A percentile compares a stretch with the other conserved stretches of the same genome.
phyloP scores from a whole-genome alignment of 257 asterid genomes.

The Solanum appendiculatum region DNA sequence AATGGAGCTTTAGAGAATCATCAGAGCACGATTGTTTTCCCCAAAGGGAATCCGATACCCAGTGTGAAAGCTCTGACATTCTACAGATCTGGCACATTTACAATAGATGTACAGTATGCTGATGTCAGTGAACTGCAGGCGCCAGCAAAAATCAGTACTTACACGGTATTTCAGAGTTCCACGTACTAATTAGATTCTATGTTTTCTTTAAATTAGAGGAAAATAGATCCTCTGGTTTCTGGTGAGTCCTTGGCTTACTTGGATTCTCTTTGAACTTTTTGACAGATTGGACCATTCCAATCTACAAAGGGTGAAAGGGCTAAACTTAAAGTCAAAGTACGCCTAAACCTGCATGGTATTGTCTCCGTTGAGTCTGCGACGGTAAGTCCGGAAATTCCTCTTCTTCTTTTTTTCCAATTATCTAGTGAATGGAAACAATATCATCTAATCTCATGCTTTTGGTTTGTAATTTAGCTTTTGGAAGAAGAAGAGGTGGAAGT shows the following conservation, averaged over 20 bases:
- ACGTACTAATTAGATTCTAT: neutral
- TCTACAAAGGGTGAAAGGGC: constrained; percentile 52
- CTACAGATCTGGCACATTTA: constrained; percentile 62
- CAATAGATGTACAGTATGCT: constrained; percentile 63
- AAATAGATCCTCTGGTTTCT: neutral
- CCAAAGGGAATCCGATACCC: constrained; percentile 84
- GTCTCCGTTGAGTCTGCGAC: constrained; percentile 71
- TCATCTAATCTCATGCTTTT: neutral
- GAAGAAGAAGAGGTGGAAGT: constrained; percentile 87
- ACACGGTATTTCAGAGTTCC: constrained; percentile 43
- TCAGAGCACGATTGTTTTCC: constrained; percentile 72
- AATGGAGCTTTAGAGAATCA: constrained; percentile 49
- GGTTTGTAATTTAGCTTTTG: constrained; percentile 41
- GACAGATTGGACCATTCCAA: constrained; percentile 84
- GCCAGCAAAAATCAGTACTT: constrained; percentile 74
- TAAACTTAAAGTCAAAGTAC: constrained; percentile 70
- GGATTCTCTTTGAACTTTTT: neutral
- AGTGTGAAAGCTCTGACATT: constrained; percentile 89
- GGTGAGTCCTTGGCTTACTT: neutral
- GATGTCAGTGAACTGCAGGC: constrained; percentile 69
- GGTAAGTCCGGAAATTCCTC: constrained; percentile 26
- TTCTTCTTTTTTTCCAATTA: neutral
- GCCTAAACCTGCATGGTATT: constrained; percentile 76
- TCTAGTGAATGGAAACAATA: neutral
- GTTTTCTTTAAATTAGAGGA: neutral